These are phyloP conservation scores for Solanum paucissectum DNA, from an alignment of 257 asterid genomes.

Conservation along the genomic window DNA sequence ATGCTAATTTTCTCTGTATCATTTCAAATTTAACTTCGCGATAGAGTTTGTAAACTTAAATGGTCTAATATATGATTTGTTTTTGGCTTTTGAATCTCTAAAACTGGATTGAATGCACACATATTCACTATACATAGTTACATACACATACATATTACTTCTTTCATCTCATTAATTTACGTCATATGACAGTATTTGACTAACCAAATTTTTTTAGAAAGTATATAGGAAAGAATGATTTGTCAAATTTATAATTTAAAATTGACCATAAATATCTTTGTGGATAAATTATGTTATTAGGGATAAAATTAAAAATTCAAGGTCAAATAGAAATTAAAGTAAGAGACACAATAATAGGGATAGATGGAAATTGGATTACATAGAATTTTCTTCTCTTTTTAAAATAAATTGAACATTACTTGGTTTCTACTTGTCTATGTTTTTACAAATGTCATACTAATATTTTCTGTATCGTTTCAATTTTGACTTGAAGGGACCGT, in stretches of 20 bases:
- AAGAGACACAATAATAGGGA: background rate
- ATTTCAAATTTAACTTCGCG: background rate
- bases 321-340: background rate
- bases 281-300: background rate
- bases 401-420: background rate
- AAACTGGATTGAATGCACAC: background rate
- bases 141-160: background rate
- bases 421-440: background rate
- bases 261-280: background rate
- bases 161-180: background rate
- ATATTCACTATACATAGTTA: background rate
- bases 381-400: background rate
- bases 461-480: background rate
- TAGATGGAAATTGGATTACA: background rate
- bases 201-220: background rate
- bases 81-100: background rate
- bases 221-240: background rate
- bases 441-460: background rate
- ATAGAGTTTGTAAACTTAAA: background rate
- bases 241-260: background rate
- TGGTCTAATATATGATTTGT: background rate
- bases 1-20: background rate
- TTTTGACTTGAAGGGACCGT: conserved; percentile 1
- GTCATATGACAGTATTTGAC: background rate
- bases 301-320: background rate